These are phyloP conservation scores for Annulohypoxylon nitens DNA, from an alignment of 495 filamentous ascomycete genomes.

Conservation along the genomic window DNA sequence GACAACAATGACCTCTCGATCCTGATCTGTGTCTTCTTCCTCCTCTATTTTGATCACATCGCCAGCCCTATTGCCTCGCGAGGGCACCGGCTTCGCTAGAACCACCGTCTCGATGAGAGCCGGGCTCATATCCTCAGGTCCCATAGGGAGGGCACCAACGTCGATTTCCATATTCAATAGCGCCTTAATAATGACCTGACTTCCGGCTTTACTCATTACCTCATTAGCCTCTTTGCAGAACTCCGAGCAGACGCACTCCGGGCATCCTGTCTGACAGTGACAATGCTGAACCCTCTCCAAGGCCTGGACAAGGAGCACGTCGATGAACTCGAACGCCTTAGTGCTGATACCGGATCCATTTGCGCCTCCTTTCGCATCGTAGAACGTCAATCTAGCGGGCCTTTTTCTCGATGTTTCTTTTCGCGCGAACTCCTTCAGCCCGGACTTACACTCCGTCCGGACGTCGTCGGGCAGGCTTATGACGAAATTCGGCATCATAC, in stretches of 20 bases:
- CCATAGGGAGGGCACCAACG: conserved; percentile 83
- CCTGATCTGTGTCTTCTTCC: conserved; percentile 6
- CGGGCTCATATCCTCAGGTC: conserved; percentile 73
- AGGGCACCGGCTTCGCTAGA: conserved; percentile 71
- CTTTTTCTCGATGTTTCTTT: conserved; percentile 74
- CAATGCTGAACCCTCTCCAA: conserved; percentile 78
- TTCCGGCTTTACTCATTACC: conserved; percentile 94
- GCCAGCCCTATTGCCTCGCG: conserved; percentile 35
- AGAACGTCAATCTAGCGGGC: conserved; percentile 91
- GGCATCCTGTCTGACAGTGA: conserved; percentile 81
- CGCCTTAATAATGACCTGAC: conserved; percentile 80
- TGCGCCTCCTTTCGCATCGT: conserved; percentile 90
- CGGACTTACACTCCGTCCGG: conserved; percentile 90
- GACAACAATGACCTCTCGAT: conserved; percentile 15
- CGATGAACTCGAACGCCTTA: conserved; percentile 94
- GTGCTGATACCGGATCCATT: conserved; percentile 86
- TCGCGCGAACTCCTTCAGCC: conserved; percentile 81
- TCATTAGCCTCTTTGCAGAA: conserved; percentile 88
- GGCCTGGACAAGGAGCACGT: conserved; percentile 80
- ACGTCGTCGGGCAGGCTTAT: conserved; percentile 87
- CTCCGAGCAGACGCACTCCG: conserved; percentile 89
- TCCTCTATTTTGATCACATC: conserved; percentile 42
- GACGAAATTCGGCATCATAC: conserved; percentile 89
- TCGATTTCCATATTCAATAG: conserved; percentile 82
- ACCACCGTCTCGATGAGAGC: conserved; percentile 89